Percentiles rank a stretch among this genome's conserved stretches.
Evolutionary conservation across 2,329 filamentous ascomycete genomes (phyloP).

Genomic region (Gremmenia infestans): DNA sequence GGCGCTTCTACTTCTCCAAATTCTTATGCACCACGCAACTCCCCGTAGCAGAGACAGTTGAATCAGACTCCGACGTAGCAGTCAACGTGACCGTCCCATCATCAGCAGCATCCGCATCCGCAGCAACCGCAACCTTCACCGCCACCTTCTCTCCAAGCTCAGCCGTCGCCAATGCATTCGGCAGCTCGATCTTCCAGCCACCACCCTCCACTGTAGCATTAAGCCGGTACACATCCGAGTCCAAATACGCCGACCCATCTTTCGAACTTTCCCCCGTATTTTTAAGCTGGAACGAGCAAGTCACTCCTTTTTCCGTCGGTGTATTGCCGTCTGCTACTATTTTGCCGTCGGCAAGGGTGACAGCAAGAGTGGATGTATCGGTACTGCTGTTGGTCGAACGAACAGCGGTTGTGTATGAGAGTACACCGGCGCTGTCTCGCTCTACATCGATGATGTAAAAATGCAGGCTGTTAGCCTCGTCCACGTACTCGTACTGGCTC

Average conservation of each 20-base stretch:
- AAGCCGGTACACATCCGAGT: constrained; percentile 11
- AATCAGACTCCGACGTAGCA: constrained; percentile 8
- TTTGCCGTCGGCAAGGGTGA: background rate
- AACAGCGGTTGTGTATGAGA: constrained; percentile 12
- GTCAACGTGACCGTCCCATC: constrained; percentile 9
- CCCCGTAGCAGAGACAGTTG: background rate
- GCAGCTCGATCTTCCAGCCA: constrained; percentile 13
- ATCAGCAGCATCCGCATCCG: background rate
- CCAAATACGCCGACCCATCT: constrained; percentile 8
- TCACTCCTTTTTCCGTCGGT: constrained; percentile 3
- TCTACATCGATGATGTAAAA: constrained; percentile 12
- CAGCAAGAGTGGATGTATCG: constrained; percentile 5
- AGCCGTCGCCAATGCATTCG: constrained; percentile 9
- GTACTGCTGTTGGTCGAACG: constrained; percentile 1
- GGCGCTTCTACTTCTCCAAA: too few relatives aligned
- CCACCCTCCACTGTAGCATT: constrained; percentile 2
- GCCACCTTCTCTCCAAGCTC: background rate
- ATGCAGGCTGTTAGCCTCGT: constrained; percentile 10
- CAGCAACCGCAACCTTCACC: constrained; percentile 3
- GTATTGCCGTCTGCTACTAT: background rate
- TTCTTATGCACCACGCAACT: background rate
- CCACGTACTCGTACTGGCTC: constrained; percentile 13
- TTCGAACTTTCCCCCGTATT: constrained; percentile 5
- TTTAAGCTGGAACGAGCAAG: constrained; percentile 10
- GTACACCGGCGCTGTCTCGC: constrained; percentile 3